Evolutionary conservation across 169 alveolate genomes (phyloP).

Genomic region (Eimeria praecox): DNA sequence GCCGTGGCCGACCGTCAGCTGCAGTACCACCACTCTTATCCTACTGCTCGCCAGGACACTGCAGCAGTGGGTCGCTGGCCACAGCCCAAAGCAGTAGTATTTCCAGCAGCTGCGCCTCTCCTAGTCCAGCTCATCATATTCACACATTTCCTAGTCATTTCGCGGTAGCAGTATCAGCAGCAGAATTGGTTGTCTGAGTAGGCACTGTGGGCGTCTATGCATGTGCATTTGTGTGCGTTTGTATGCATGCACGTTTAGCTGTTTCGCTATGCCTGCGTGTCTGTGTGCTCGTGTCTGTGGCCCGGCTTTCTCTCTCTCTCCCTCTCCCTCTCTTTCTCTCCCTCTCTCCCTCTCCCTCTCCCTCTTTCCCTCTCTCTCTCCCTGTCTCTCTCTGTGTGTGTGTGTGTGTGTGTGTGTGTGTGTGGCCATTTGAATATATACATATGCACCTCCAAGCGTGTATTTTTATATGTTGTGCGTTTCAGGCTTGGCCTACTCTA

Average conservation of each 20-base stretch:
- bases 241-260: neutral
- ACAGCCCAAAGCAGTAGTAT: conserved; percentile 10
- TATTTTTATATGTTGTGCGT: neutral
- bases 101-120: neutral
- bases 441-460: neutral
- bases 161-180: conserved; percentile 2
- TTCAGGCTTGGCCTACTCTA: conserved; percentile 62
- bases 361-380: too few species aligned
- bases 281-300: neutral
- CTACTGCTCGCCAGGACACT: conserved; percentile 67
- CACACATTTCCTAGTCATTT: neutral
- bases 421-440: neutral
- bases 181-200: neutral
- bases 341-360: neutral
- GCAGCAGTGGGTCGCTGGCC: conserved; percentile 53
- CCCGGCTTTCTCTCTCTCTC: neutral
- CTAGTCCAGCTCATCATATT: neutral
- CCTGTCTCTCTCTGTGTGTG: neutral
- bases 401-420: neutral
- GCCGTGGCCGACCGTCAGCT: conserved; percentile 50
- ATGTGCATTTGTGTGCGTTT: neutral
- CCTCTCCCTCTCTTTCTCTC: neutral
- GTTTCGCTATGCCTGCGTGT: neutral
- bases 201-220: neutral
- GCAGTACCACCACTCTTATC: conserved; percentile 73